Evolutionary conservation across 306 rosid species (phyloP), one percentile per base, ranked within the genome.

Genomic region (Begonia loranthoides): DNA sequence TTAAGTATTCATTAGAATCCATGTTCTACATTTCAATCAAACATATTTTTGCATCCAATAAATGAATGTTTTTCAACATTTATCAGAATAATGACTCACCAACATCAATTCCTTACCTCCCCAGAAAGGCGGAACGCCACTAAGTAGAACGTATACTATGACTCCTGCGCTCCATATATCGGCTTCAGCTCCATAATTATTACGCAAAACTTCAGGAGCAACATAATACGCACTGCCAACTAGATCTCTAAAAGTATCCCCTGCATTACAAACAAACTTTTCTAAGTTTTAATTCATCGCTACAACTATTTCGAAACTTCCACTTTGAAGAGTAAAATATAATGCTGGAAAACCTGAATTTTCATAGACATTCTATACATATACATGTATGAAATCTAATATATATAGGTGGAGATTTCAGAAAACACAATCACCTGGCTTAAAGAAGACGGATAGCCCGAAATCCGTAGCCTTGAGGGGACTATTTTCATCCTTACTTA

Each of bases 201-300:
- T 73, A 15, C 81, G 93, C 43, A 90, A 64, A 57, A 90, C 92
- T 68, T 90, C 97, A 7, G 97, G 97, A 56, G 97, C 95, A 66
- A 90, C 97, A 62, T 90, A 90, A 61, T 82, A 85, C 22, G 97
- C 95, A 78, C 97, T 90, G 44, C 97, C 97, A 61, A 82, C 95
- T 19, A 90, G 78, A 74, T 90, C 94, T 61, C 45, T 82, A 58
- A 82, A 85, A 48, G 67, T 69, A 63, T 85, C 87, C 13, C 94
- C 97, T 90, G 71, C 63, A 64, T 67, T 33, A 13, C 62, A 58
- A 10, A 16, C 46, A 34, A 48, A 58, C 15, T 41, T 47, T 52
- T 46, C 62, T 47, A 14, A 58, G 33, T 34, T 43, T 28, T 8
- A 28, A 28, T 5, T 28, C 36, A 28, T 28, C 5, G 36, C 36